A percentile compares a stretch with the other conserved stretches of the same genome.
Conservation (phyloP, 1,139 yeast species). For the Meyerozyma smithsonii region DNA sequence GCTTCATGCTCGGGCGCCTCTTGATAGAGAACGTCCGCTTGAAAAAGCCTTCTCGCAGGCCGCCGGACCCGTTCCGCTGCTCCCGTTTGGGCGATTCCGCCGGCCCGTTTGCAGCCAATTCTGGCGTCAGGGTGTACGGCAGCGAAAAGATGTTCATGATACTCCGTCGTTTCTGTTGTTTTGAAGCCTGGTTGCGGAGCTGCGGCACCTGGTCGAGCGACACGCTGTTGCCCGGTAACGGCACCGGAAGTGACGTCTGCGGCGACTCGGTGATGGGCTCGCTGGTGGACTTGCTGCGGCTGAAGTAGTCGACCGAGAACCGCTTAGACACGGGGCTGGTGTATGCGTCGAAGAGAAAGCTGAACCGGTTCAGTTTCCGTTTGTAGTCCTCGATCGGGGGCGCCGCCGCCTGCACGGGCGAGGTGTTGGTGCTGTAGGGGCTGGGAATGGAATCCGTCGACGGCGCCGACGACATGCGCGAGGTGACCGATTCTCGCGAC, state of each 20-base stretch:
- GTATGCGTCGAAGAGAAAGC: background rate
- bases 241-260: background rate
- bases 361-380: background rate
- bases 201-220: constrained; percentile 2
- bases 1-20: constrained; percentile 1
- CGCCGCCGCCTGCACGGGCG: background rate
- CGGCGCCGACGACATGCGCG: constrained; percentile 7
- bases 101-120: background rate
- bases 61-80: background rate
- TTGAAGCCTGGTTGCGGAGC: background rate
- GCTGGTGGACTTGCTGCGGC: background rate
- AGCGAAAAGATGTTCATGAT: background rate
- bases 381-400: background rate
- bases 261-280: background rate
- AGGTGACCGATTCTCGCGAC: constrained; percentile 7
- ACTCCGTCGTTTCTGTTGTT: constrained; percentile 1
- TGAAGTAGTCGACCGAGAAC: constrained; percentile 1
- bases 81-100: background rate
- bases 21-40: constrained; percentile 2
- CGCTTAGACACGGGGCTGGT: constrained; percentile 1
- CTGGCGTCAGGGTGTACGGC: constrained; percentile 1
- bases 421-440: background rate
- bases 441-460: constrained; percentile 4
- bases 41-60: constrained; percentile 1
- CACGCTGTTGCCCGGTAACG: background rate